These are phyloP conservation scores for Talaromyces islandicus DNA, from an alignment of 2,329 filamentous ascomycete species.

Conservation along the genomic window DNA sequence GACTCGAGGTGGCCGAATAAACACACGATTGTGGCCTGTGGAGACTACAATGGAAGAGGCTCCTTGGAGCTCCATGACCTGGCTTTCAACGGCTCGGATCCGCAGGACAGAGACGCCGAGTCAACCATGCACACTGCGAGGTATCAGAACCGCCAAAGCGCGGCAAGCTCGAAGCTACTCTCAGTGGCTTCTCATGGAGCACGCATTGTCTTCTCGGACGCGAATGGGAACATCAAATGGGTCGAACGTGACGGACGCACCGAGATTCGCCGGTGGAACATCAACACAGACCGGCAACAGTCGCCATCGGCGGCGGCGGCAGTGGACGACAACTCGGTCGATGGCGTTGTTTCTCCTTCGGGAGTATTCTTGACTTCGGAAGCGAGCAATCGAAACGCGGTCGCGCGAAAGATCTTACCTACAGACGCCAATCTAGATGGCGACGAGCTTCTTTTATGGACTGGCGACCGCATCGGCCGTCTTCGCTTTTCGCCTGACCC, in stretches of 20 bases:
- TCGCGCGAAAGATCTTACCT: conserved; percentile 73
- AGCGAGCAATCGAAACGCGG: conserved; percentile 54
- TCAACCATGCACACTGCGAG: conserved; percentile 24
- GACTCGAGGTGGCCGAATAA: conserved; percentile 43
- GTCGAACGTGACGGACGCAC: conserved; percentile 72
- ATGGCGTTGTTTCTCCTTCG: conserved; percentile 31
- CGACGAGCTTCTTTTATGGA: conserved; percentile 79
- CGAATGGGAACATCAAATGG: conserved; percentile 81
- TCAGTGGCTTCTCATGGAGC: conserved; percentile 77
- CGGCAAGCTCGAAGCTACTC: conserved; percentile 72
- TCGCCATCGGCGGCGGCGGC: not conserved
- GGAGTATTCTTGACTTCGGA: conserved; percentile 49
- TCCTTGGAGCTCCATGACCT: conserved; percentile 73
- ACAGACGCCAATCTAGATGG: conserved; percentile 42
- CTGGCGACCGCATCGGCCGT: conserved; percentile 74
- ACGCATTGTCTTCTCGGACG: conserved; percentile 75
- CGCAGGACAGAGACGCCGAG: conserved; percentile 18
- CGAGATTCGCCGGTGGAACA: conserved; percentile 51
- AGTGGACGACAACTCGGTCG: not conserved
- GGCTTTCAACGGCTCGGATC: conserved; percentile 23
- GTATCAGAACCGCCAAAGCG: conserved; percentile 77
- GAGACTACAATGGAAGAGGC: conserved; percentile 87
- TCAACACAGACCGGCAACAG: conserved; percentile 41
- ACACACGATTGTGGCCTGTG: conserved; percentile 70
- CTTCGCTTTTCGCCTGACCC: conserved; percentile 53